Conservation (phyloP, 2,329 filamentous ascomycete genomes). For the Sclerotinia spermophila region DNA sequence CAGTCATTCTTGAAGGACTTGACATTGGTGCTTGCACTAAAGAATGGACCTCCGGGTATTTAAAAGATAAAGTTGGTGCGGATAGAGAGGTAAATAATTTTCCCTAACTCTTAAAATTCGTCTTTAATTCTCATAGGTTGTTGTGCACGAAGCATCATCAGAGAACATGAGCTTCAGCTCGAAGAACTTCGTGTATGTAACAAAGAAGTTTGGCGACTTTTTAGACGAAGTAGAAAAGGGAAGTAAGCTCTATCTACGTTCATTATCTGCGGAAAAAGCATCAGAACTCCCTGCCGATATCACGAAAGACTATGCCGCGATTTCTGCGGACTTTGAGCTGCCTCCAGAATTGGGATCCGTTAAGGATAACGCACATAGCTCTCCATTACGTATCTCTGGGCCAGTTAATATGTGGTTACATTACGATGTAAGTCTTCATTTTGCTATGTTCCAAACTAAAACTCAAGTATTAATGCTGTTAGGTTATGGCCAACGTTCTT, state of each 20-base stretch:
- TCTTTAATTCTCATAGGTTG: constrained; percentile 48
- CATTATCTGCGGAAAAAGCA: constrained; percentile 67
- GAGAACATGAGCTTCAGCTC: constrained; percentile 73
- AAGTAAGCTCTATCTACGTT: constrained; percentile 70
- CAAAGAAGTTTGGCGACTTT: constrained; percentile 64
- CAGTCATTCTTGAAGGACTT: constrained; percentile 61
- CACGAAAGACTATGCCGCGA: constrained; percentile 63
- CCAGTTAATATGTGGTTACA: constrained; percentile 85
- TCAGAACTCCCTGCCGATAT: constrained; percentile 67
- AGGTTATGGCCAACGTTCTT: constrained; percentile 85
- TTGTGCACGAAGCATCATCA: constrained; percentile 66
- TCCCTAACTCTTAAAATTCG: not conserved
- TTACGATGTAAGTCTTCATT: constrained; percentile 61
- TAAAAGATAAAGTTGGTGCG: constrained; percentile 58
- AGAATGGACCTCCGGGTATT: constrained; percentile 66
- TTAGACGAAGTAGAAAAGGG: constrained; percentile 57
- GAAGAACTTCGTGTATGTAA: constrained; percentile 79
- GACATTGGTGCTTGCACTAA: constrained; percentile 64
- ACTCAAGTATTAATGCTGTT: constrained; percentile 21
- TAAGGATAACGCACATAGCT: constrained; percentile 66
- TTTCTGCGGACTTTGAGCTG: constrained; percentile 67
- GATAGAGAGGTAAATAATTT: constrained; percentile 52
- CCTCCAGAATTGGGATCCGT: constrained; percentile 60
- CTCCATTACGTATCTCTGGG: constrained; percentile 74
- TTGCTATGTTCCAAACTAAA: too few species aligned